Evolutionary conservation across 176 grass and related monocot species (phyloP), one percentile per base, ranked within the genome.

Genomic region (Calamus simplicifolius): DNA sequence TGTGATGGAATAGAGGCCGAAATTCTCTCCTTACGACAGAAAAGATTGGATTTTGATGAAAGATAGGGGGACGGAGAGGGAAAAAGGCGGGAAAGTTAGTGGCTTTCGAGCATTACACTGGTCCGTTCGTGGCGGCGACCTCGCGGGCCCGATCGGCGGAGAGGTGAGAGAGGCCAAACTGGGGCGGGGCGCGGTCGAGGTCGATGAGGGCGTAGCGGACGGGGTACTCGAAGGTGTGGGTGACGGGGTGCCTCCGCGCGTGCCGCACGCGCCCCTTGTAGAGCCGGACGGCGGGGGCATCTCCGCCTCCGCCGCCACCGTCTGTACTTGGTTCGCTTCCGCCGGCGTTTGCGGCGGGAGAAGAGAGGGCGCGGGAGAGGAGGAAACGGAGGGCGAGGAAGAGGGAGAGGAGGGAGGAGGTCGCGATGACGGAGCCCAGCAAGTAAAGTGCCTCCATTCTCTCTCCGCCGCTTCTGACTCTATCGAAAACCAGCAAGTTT

Each of bases 241-340:
- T 52, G 64, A 79, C 93, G 25, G 90, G 85, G 0, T 73, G 82
- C 26, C 62, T 67, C 54, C 82, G 70, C 19, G 69, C 69, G 59
- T 95, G 90, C 69, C 63, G 62, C 76, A 95, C 79, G 18, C 77
- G 67, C 43, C 90, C 90, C 66, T 95, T 70, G 80, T 95, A 86
- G 49, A 95, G 69, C 29, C 59, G 57, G 51, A 64, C 56, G 5
- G 70, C 35, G 5, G 56, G 48, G 0, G 7, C 6, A 6, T 27
- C 7, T 8, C 6, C 52, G 54, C n/a, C 48, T 52, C 16, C 68
- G 2, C 53, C 6, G 4, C 35, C 35, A 10, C 35, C 35, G 35
- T 43, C 12, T 43, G 35, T 43, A 43, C 35, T 43, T 43, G 10
- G 10, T 43, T 43, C 63, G 6, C 30, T 8, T 16, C 17, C 64